Evolutionary conservation across 345 rosid genomes (phyloP), one percentile per base, ranked within the genome.

Genomic region (Eucalyptus cloeziana): DNA sequence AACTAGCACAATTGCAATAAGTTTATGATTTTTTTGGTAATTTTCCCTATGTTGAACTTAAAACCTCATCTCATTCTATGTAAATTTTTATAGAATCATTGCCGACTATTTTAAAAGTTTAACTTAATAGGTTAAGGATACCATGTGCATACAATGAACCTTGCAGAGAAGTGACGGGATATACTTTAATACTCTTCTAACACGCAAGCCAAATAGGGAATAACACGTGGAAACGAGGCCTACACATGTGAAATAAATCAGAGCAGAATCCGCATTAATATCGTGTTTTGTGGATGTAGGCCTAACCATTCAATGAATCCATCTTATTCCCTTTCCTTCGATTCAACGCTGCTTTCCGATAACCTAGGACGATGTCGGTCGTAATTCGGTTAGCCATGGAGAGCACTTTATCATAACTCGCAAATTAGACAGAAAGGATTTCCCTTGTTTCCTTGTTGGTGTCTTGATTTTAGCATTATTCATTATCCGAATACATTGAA

Each of bases 191-290:
- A 76, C 14, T 11, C 2, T 27, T 76, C 4, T 37, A 47, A 10
- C 25, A 3, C 10, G 4, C 47, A 21, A 76, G 22, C 2, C 4
- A 5, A 13, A 3, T 2, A 37, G 45, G 8, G 15, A 10, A 5
- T 25, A 3, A 19, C 27, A 10, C 1, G 1, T 30, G 31, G 69
- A 64, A n/a, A n/a, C 37, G 7, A 8, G 33, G 45, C 83, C 47
- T 16, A 27, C 30, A 3, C 44, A 21, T 2, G 13, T 76, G 83
- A 37, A 37, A 21, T 76, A 76, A 76, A 76, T 21, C 3, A 22
- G 27, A 13, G 27, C 14, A 19, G 7, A 21, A 37, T 19, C 83
- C 1, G 47, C 13, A 19, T 76, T 6, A 12, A 76, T 9, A 10
- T 10, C 15, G 4, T 10, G 27, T 5, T 76, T 67, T 31, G 10